Conservation (phyloP, 352 stramenopile species). For the Phytophthora megakarya region DNA sequence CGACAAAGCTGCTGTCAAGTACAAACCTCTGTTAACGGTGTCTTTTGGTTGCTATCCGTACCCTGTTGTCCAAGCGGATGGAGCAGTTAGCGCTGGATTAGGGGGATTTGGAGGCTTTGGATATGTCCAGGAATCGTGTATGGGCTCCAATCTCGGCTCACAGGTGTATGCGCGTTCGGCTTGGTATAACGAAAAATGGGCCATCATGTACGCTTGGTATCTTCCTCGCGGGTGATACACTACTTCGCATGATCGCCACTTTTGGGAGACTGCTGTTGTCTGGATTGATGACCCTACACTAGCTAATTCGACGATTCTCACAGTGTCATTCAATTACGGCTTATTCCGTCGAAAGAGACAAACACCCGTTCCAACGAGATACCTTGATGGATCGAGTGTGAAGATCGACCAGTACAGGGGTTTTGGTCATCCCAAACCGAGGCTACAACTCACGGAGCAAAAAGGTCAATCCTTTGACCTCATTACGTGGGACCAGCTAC, state of each 20-base stretch:
- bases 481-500: constrained; percentile 26
- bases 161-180: constrained; percentile 33
- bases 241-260: constrained; percentile 21
- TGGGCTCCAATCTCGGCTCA: constrained; percentile 12
- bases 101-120: not conserved
- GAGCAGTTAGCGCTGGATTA: constrained; percentile 4
- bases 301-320: constrained; percentile 21
- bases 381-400: constrained; percentile 24
- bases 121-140: no score
- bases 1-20: constrained; percentile 19
- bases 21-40: constrained; percentile 14
- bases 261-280: constrained; percentile 46
- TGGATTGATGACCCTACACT: constrained; percentile 40
- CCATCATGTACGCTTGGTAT: constrained; percentile 47
- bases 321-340: constrained; percentile 20
- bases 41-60: constrained; percentile 16
- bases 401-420: constrained; percentile 22
- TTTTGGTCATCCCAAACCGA: not conserved
- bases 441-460: constrained; percentile 5
- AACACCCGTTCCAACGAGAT: constrained; percentile 4
- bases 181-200: constrained; percentile 24
- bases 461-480: constrained; percentile 15
- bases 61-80: constrained; percentile 12
- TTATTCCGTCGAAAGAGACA: not conserved
- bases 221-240: constrained; percentile 31